A percentile compares a stretch with the other conserved stretches of the same genome.
These are phyloP conservation scores for Teratosphaeria epicoccoides DNA, from an alignment of 2,329 filamentous ascomycete genomes.

Conservation along the genomic window DNA sequence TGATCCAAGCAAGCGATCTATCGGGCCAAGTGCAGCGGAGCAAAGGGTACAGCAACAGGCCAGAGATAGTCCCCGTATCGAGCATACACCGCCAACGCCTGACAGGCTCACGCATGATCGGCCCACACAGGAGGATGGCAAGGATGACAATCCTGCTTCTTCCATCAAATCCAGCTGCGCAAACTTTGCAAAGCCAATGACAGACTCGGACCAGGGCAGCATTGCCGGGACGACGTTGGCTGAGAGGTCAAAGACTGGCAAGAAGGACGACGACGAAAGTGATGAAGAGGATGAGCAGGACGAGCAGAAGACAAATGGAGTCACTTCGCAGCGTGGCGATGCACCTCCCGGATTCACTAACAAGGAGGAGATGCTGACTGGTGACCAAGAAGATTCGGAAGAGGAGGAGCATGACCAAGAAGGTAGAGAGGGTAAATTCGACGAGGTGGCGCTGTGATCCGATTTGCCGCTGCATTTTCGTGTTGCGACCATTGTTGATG, in stretches of 20 bases:
- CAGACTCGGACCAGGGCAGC: not conserved
- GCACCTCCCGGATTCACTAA: not conserved
- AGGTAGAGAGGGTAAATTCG: slow-evolving; percentile 10
- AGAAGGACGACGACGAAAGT: slow-evolving; percentile 3
- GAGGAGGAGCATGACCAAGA: not conserved
- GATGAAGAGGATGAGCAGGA: slow-evolving; percentile 5
- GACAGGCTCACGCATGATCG: slow-evolving; percentile 23
- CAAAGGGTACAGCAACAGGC: slow-evolving; percentile 14
- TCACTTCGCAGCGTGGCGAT: not conserved
- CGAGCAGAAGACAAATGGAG: not conserved
- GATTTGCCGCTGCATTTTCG: not conserved
- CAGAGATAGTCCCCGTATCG: slow-evolving; percentile 35
- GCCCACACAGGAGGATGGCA: not conserved
- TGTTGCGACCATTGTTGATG: not conserved
- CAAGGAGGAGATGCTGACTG: slow-evolving; percentile 1
- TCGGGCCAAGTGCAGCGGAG: slow-evolving; percentile 30
- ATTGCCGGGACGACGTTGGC: slow-evolving; percentile 5
- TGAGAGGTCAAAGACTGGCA: slow-evolving; percentile 1
- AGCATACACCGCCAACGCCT: slow-evolving; percentile 43
- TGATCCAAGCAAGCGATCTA: slow-evolving; percentile 51
- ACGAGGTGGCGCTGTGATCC: slow-evolving; percentile 12
- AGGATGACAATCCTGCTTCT: not conserved
- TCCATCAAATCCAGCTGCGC: not conserved
- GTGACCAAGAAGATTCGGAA: slow-evolving; percentile 5
- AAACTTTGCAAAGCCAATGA: not conserved